Base-by-base conservation (phyloP, 75 land plant species). In the Pseudotsuga menziesii region DNA sequence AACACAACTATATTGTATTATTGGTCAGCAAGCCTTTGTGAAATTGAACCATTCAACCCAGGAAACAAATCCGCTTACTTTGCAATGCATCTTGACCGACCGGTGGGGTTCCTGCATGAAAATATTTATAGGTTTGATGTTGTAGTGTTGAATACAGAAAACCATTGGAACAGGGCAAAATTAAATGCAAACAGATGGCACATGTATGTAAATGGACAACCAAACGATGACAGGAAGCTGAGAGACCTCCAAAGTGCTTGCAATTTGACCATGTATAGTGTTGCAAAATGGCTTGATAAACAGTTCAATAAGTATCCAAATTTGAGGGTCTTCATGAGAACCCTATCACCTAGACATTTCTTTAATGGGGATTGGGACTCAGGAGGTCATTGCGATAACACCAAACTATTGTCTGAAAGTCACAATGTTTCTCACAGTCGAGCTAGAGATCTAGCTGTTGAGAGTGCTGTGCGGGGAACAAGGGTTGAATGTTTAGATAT, bases 101-200 rank as follows among this genome's bases (percentile, higher is more conserved):
- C 97, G 7, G 88, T 83, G 27, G 63, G 79, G 27, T 96, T 96
- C 82, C 41, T 96, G 67, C 76, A 32, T 14, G 70, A 76, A 1
- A 82, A 82, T 80, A 73, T 93, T 61, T 58, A 80, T 64, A 83
- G 82, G 55, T 80, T 96, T 67, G 86, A 93, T 82, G 89, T 96
- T 14, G 66, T 96, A 14, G 82, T 96, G 25, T 82, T 94, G 22
- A 96, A 96, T 80, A 94, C 99, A 22, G 99, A 94, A 2, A 97
- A 96, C 76, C 99, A 96, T 72, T 96, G 98, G 98, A 96, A 96
- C 77, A 88, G 88, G 74, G 98, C 93, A 2, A 96, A 96, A 79
- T 59, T 96, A 41, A 77, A 72, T 0, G 86, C 80, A 54, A 96
- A 96, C 67, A 70, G 84, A 57, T 96, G 92, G 94, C 77, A 79